Evolutionary conservation across 176 grass and related monocot genomes (phyloP), one percentile per base, ranked within the genome.

Genomic region (Zoysia japonica): DNA sequence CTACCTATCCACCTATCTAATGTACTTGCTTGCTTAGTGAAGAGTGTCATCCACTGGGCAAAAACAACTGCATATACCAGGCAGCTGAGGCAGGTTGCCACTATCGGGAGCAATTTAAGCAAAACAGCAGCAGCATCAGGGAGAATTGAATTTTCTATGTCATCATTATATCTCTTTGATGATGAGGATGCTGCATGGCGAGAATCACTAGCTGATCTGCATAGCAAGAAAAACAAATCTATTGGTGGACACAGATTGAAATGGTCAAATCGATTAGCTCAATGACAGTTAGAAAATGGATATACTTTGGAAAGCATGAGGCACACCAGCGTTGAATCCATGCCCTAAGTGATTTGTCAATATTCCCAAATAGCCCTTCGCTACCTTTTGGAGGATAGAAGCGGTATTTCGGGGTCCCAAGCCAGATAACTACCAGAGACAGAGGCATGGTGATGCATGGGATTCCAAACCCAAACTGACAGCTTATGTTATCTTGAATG

Each of bases 21-120:
- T 65, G 87, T 94, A 43, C 82, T 85, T 48, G 84, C 87, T 83
- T 94, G 94, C 74, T 93, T 93, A 59, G 87, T 91, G 70, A 94
- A 97, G 19, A 90, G 47, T 13, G 94, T 93, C 16, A 90, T 68
- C 55, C 72, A 68, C 62, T 97, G 94, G 14, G 80, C 61, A 61
- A 88, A 88, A 72, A 79, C 68, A 83, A 88, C 75, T 38, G 75
- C 86, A 47, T 88, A 93, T 5, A 89, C 75, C 45, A 97, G 80
- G 47, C 84, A 91, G 35, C 82, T 78, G 40, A 97, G 80, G 47
- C 84, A 91, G 35, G 85, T 78, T 76, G 79, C 67, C 79, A 89
- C 90, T 79, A 90, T 79, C 28, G 87, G 87, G 56, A 91, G 76
- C 74, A 87, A 72, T 56, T 72, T 83, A 54, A 84, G 76, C 17